A percentile compares a stretch with the other conserved stretches of the same genome.
Conservation (phyloP, 148 eudicot genomes). For the Camellia japonica region DNA sequence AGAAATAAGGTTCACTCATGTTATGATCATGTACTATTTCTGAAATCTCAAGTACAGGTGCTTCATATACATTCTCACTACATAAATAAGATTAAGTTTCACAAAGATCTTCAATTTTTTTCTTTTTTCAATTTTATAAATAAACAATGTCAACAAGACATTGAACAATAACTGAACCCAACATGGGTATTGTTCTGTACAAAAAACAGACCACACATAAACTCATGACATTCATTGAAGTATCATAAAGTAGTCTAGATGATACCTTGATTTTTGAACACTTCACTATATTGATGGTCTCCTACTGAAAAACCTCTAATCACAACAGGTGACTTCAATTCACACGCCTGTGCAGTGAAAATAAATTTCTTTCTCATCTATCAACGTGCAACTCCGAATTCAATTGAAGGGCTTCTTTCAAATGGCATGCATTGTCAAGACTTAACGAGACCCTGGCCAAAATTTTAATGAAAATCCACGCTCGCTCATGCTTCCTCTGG, state of each 20-base stretch:
- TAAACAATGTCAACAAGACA: not conserved
- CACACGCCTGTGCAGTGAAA: not conserved
- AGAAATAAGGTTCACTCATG: not conserved
- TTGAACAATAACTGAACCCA: not conserved
- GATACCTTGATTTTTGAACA: not conserved
- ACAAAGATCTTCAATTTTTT: not conserved
- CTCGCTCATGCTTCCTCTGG: slow-evolving; percentile 62
- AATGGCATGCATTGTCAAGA: not conserved
- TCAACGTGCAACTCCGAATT: not conserved
- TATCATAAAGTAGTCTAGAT: not conserved
- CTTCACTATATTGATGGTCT: not conserved
- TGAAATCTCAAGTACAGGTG: not conserved
- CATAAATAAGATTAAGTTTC: slow-evolving; percentile 5
- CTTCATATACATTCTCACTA: not conserved
- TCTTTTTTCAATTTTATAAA: not conserved
- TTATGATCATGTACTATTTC: not conserved
- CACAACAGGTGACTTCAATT: not conserved
- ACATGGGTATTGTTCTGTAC: not conserved
- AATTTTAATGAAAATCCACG: slow-evolving; percentile 26
- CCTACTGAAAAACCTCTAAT: not conserved
- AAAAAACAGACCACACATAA: not conserved
- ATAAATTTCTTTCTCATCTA: too few species aligned
- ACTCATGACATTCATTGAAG: not conserved
- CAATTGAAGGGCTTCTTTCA: not conserved
- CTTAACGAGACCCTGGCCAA: slow-evolving; percentile 35